Conservation (phyloP, 371 early-diverging fungal species). For the Rhizopus stolonifer region DNA sequence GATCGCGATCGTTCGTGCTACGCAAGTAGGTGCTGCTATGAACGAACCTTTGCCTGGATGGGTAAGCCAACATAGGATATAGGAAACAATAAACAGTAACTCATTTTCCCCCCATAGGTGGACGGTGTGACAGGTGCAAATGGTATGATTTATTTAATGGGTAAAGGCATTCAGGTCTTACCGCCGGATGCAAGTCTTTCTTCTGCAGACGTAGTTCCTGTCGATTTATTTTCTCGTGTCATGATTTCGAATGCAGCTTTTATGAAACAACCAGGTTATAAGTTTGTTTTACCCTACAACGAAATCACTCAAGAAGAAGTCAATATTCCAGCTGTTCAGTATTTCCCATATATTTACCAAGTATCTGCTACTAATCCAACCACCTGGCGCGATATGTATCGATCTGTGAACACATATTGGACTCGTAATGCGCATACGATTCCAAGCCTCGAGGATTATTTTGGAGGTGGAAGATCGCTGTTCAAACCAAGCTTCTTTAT, state of each 20-base stretch:
- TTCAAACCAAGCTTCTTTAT: conserved; percentile 42
- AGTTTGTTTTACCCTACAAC: conserved; percentile 46
- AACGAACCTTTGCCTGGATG: conserved; percentile 63
- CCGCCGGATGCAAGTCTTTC: conserved; percentile 37
- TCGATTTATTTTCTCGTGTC: conserved; percentile 46
- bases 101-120: no score
- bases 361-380: conserved; percentile 27
- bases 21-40: conserved; percentile 56
- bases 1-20: conserved; percentile 60
- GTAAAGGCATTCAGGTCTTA: conserved; percentile 40
- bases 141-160: conserved; percentile 34
- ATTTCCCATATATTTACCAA: conserved; percentile 49
- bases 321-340: conserved; percentile 18
- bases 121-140: conserved; percentile 64
- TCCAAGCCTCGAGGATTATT: conserved; percentile 38
- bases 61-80: conserved; percentile 35
- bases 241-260: conserved; percentile 35
- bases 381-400: conserved; percentile 40
- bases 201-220: conserved; percentile 57
- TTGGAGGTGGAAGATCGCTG: conserved; percentile 36
- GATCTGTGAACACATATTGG: conserved; percentile 43
- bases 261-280: conserved; percentile 31
- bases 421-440: conserved; percentile 34
- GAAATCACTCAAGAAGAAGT: conserved; percentile 30
- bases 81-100: background rate